Conservation (phyloP, 345 rosid species). For the Ricinus communis region DNA sequence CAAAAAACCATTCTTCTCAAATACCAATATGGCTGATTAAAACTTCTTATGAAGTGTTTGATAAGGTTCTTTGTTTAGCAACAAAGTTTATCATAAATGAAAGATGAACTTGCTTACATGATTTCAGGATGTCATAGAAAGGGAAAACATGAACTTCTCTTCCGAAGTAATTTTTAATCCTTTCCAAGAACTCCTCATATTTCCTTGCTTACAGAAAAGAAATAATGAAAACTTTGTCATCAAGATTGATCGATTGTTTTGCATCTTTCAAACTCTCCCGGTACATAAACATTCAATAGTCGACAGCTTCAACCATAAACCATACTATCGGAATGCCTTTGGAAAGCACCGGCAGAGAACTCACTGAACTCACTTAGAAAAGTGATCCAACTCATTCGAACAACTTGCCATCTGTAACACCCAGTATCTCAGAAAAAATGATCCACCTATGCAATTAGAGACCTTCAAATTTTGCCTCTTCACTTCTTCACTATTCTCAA, state of each 20-base stretch:
- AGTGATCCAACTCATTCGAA: neutral
- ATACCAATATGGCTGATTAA: too few species aligned
- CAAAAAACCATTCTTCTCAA: too few species aligned
- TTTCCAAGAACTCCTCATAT: neutral
- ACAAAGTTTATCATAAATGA: neutral
- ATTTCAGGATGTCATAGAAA: neutral
- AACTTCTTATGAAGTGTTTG: too few species aligned
- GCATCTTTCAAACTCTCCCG: neutral
- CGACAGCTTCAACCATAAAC: neutral
- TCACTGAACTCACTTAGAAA: neutral
- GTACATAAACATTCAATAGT: neutral
- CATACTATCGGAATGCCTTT: neutral
- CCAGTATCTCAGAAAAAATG: constrained; percentile 4
- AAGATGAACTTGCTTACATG: neutral
- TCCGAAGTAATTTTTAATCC: neutral
- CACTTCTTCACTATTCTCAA: constrained; percentile 70
- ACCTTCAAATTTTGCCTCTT: constrained; percentile 10
- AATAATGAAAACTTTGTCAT: neutral
- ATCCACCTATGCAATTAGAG: neutral
- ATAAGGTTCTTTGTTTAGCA: neutral
- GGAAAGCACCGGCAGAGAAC: constrained; percentile 1
- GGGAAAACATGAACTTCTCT: neutral
- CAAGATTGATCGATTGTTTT: neutral
- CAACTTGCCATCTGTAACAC: neutral
- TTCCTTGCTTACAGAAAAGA: neutral